Base-by-base conservation (phyloP, 345 rosid genomes). In the Lepidium didymum region DNA sequence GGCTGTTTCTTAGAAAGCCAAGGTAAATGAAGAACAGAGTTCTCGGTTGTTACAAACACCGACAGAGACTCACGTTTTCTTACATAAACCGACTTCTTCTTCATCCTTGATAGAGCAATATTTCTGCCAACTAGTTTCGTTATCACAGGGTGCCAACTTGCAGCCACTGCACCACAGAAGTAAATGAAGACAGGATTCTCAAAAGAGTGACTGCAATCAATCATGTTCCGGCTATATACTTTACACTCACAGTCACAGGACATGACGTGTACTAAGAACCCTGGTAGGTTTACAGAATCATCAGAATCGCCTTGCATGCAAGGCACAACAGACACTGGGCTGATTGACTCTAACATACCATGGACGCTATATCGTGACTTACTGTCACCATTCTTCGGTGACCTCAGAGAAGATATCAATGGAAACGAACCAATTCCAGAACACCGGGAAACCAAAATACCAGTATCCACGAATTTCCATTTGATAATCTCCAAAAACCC, bases 401-500 rank as follows among this genome's bases (percentile, higher is more conserved):
- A 56, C 9, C n/a, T 7, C 54, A 56, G 43, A 53, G 68, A 47
- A 8, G 81, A 54, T 68, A 33, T 16, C 70, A 93, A 69, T 2
- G 81, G 83, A 74, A 87, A 29, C 6, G 89, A 82, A 69, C 72
- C 72, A 12, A 45, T 49, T 49, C 33, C 54, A n/a, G 86, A 77
- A 68, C 83, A 69, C 35, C 56, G 62, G 47, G 53, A 63, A 1
- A 83, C 64, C 16, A 44, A 69, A 43, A 25, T 45, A 35, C 35
- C 60, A 1, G 65, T 47, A 35, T 74, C 82, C 14, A 68, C 36
- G 8, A 86, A 61, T 34, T 63, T 72, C 96, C 92, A 94, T 60
- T 78, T 77, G 50, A 94, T 80, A 34, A 94, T 87, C 84, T 94
- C 99, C 74, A 94, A 55, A 70, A 90, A 79, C 5, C 96, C 96